Percentiles rank a stretch among this genome's conserved stretches.
Evolutionary conservation across 129 eudicot genomes (phyloP).

Genomic region (Arctium lappa): DNA sequence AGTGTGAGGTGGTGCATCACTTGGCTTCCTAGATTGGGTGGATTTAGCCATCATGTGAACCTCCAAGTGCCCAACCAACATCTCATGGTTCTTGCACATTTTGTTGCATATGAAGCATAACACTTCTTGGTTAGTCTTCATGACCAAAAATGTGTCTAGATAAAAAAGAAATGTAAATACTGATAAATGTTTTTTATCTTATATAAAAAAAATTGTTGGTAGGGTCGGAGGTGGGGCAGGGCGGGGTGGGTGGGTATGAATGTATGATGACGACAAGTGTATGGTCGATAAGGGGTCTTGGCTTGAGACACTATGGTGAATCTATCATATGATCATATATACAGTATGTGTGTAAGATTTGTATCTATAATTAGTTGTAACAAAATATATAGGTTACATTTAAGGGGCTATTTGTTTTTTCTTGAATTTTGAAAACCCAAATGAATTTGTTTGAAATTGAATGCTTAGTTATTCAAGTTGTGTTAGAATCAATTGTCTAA

Average conservation of each 20-base stretch:
- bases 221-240: not conserved
- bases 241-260: not conserved
- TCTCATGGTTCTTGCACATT: not conserved
- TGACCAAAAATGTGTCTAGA: not conserved
- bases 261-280: not conserved
- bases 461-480: not conserved
- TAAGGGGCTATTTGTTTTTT: not conserved
- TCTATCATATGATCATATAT: not conserved
- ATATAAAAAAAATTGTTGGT: constrained; percentile 4
- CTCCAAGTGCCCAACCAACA: constrained; percentile 12
- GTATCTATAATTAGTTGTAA: not conserved
- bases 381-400: not conserved
- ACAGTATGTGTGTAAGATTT: not conserved
- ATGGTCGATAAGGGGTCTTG: not conserved
- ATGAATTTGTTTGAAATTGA: not conserved
- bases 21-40: not conserved
- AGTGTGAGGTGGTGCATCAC: not conserved
- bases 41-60: constrained; percentile 3
- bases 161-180: not conserved
- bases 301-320: not conserved
- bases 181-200: not conserved
- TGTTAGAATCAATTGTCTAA: not conserved
- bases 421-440: not conserved
- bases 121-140: constrained; percentile 5
- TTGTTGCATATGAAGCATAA: constrained; percentile 24